Evolutionary conservation across 169 alveolate genomes (phyloP), one percentile per base, ranked within the genome.

Genomic region (Plasmodium gallinaceum): DNA sequence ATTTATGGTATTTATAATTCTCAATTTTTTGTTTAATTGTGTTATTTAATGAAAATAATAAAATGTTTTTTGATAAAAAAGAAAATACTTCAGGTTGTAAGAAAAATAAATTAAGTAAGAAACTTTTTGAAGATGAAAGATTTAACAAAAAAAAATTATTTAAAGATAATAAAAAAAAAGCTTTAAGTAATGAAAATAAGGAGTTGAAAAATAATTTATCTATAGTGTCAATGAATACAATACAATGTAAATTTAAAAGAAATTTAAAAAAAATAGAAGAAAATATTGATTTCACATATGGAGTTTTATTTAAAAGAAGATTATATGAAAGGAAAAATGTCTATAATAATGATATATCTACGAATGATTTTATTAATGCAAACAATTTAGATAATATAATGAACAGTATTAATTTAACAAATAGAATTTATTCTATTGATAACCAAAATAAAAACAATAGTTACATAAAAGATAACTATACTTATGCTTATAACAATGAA

Each of bases 1-100:
- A 48, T 48, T 48, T 54, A 54, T 18, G 66, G 2, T 57, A 5
- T 16, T 16, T 32, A 32, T 32, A 32, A 32, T 32, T 32, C 12
- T 24, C 7, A n/a, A n/a, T 58, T 61, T 16, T 22, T 18, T 24
- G 42, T 58, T 58, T 58, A 16, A 16, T 16, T 20, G 9, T 20
- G 1, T 2, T 58, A 10, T 64, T 64, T 14, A 64, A 39, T 64
- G 73, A 26, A 32, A 45, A 12, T 24, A 32, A 24, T 26, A 64
- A 74, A 16, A 74, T 74, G 88, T 74, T 74, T 45, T 18, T 73
- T 57, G 32, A 58, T 61, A 73, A 74, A 60, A 43, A 32, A 65
- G 88, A 74, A 58, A 74, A 74, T 46, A 20, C 74, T 26, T 18
- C 58, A 48, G 69, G 58, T 22, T 74, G 60, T 60, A 52, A 52